Evolutionary conservation across 805 yeast genomes (phyloP).

Genomic region (Saturnispora bothae): DNA sequence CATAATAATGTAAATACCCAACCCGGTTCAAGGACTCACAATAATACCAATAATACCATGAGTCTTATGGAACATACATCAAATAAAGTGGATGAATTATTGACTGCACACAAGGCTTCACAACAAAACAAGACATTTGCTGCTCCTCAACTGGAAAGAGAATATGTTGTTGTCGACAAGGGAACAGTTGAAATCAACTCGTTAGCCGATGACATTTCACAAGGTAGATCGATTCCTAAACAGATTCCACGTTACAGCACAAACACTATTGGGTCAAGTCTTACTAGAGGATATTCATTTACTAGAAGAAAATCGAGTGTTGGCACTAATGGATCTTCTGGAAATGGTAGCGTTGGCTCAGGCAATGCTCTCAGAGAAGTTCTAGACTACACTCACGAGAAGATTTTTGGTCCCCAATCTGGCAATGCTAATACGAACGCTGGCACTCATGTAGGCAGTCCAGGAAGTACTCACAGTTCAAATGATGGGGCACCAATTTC

Average conservation of each 20-base stretch:
- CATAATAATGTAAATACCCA: neutral
- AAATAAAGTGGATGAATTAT: slow-evolving; percentile 8
- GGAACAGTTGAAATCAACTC: slow-evolving; percentile 93
- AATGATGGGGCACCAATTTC: neutral
- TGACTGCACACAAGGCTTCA: slow-evolving; percentile 8
- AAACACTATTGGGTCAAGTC: neutral
- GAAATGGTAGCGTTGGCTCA: slow-evolving; percentile 41
- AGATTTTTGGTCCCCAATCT: slow-evolving; percentile 52
- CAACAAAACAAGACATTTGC: slow-evolving; percentile 1
- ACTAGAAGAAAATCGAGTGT: slow-evolving; percentile 48
- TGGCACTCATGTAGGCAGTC: slow-evolving; percentile 11
- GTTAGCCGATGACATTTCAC: slow-evolving; percentile 81
- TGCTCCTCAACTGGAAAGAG: slow-evolving; percentile 46
- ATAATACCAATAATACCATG: neutral
- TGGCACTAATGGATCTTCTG: slow-evolving; percentile 34
- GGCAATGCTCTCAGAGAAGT: slow-evolving; percentile 86
- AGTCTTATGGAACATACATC: neutral
- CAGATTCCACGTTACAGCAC: slow-evolving; percentile 6
- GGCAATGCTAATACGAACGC: neutral
- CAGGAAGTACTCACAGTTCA: neutral
- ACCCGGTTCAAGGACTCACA: too few species aligned
- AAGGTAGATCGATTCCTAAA: slow-evolving; percentile 21
- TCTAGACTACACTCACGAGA: slow-evolving; percentile 74
- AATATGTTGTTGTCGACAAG: slow-evolving; percentile 91
- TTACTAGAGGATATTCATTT: slow-evolving; percentile 8